Evolutionary conservation across 805 yeast genomes (phyloP).

Genomic region (Ogataea paradorogensis): DNA sequence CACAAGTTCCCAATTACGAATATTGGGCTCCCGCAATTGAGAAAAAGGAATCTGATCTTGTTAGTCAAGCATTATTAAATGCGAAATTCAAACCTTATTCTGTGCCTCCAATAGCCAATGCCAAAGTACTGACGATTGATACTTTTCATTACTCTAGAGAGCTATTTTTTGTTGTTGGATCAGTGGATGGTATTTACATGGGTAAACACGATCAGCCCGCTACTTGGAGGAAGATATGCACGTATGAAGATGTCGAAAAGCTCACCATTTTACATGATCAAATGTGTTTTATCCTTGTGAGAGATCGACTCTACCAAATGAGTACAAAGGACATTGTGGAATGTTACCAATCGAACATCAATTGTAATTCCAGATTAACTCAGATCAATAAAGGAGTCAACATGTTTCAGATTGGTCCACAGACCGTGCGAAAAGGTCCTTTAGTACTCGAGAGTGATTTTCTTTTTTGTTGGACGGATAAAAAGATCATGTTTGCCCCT

Average conservation of each 20-base stretch:
- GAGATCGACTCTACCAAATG: constrained; percentile 57
- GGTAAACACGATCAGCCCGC: constrained; percentile 37
- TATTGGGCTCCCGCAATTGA: constrained; percentile 12
- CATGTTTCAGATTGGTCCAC: constrained; percentile 67
- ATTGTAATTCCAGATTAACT: constrained; percentile 31
- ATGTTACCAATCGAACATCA: constrained; percentile 50
- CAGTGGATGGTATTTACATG: constrained; percentile 61
- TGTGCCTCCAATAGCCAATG: constrained; percentile 14
- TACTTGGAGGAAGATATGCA: constrained; percentile 60
- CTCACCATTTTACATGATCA: constrained; percentile 58
- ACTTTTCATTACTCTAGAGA: constrained; percentile 45
- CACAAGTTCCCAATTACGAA: constrained; percentile 6
- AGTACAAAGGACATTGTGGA: constrained; percentile 59
- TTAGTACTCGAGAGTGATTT: constrained; percentile 51
- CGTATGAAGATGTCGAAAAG: constrained; percentile 50
- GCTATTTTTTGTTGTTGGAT: constrained; percentile 54
- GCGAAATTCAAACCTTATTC: constrained; percentile 17
- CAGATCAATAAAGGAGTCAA: constrained; percentile 42
- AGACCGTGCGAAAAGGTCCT: constrained; percentile 59
- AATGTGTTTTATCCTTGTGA: constrained; percentile 56
- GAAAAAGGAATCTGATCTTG: constrained; percentile 14
- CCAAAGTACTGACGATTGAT: constrained; percentile 17
- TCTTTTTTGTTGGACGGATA: constrained; percentile 53
- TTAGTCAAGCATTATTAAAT: constrained; percentile 7
- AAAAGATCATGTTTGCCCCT: constrained; percentile 36